Evolutionary conservation across 371 early-diverging fungal species (phyloP), one percentile per base, ranked within the genome.

Genomic region (Mortierella sp.): DNA sequence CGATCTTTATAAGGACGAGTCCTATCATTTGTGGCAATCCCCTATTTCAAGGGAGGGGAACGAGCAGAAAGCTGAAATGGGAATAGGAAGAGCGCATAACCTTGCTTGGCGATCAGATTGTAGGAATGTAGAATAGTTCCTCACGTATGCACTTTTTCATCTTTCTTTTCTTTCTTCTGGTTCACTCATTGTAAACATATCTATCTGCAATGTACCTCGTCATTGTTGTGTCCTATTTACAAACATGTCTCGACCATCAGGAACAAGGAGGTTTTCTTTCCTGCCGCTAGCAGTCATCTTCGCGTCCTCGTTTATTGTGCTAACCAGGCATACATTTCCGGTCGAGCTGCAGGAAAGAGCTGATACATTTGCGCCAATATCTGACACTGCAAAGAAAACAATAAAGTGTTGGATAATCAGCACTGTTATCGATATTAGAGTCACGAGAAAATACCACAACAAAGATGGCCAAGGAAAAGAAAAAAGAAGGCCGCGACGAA

Each of bases 401-500:
- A 28, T 7, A 28, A 55, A n/a, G 8, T n/a, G 0, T 55, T 8
- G 32, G 21, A 9, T 28, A 28, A 28, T 32, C 13, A 8, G 8
- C 9, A 16, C 59, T 38, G n/a, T 38, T 9, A 9, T 10, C 59
- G 16, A 59, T 1, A 36, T n/a, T 21, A 38, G 59, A 59, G 16
- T n/a, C 40, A 59, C 6, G 40, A 7, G 19, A 7, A 55, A 13
- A 16, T 11, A 8, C 48, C 13, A 9, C 63, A 40, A 58, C 22
- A 50, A 22, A 36, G 38, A 43, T 33, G 38, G 45, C 9, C 16
- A 52, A 43, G 47, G 52, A 67, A 67, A 24, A 67, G 64, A 24
- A 67, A 73, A 40, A 67, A 65, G 45, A 75, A 69, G 32, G 21
- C n/a, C 19, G 2, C 67, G 68, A 43, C 63, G 61, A 4, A 24